These are phyloP conservation scores for Glycine tomentella DNA, from an alignment of 306 rosid species.

Conservation along the genomic window DNA sequence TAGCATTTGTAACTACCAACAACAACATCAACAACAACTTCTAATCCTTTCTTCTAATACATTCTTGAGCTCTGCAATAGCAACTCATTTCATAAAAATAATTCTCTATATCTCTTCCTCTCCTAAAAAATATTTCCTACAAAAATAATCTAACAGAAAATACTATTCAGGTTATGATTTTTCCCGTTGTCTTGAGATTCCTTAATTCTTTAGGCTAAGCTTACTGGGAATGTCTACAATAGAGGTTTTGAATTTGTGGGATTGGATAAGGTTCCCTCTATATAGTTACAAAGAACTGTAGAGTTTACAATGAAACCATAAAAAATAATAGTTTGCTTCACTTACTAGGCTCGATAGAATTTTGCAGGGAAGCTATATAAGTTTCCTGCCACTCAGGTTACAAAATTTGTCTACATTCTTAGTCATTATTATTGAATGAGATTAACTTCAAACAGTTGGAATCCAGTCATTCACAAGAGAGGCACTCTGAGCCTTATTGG, in stretches of 20 bases:
- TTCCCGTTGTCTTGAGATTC: neutral
- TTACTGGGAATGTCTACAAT: slow-evolving; percentile 15
- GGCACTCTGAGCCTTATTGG: slow-evolving; percentile 11
- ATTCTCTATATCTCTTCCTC: too few relatives aligned
- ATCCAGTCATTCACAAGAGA: slow-evolving; percentile 8
- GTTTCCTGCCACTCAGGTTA: slow-evolving; percentile 5
- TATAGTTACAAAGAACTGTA: neutral
- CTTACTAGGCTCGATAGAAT: neutral
- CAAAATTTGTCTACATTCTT: slow-evolving; percentile 21
- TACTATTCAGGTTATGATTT: slow-evolving; percentile 3
- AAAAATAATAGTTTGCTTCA: neutral
- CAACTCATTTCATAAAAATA: too few relatives aligned
- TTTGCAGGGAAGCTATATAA: slow-evolving; percentile 4
- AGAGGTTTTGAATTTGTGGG: slow-evolving; percentile 25
- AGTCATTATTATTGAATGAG: slow-evolving; percentile 23
- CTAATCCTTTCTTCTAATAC: too few relatives aligned
- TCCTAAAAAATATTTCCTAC: too few relatives aligned
- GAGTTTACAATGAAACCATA: slow-evolving; percentile 13
- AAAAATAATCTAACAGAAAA: too few relatives aligned
- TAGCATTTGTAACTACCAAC: too few relatives aligned
- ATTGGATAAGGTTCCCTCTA: neutral
- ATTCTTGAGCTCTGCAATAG: too few relatives aligned
- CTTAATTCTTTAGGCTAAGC: slow-evolving; percentile 4
- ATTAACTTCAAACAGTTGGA: slow-evolving; percentile 16
- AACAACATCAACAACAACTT: too few relatives aligned